A percentile compares a stretch with the other conserved stretches of the same genome.
Evolutionary conservation across 495 filamentous ascomycete species (phyloP).

Genomic region (Annulohypoxylon maeteangense): DNA sequence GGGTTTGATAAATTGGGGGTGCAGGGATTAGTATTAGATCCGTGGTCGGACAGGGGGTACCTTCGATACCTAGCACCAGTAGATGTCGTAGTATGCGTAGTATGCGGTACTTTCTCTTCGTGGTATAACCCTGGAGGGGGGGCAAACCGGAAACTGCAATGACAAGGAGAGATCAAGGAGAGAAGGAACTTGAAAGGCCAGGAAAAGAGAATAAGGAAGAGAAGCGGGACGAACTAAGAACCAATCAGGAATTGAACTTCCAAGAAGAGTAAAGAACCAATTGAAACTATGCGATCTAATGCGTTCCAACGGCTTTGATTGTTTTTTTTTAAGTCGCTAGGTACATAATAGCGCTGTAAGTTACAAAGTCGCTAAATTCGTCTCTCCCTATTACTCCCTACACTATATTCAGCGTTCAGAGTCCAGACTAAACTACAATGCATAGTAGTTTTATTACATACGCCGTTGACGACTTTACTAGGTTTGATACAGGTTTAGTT

Average conservation of each 20-base stretch:
- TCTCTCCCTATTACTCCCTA: too few relatives aligned
- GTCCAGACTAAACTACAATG: neutral
- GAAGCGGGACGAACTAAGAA: slow-evolving; percentile 7
- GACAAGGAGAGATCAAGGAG: slow-evolving; percentile 26
- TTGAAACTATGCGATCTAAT: slow-evolving; percentile 12
- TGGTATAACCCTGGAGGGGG: slow-evolving; percentile 1
- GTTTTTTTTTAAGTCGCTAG: slow-evolving; percentile 18
- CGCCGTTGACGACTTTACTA: slow-evolving; percentile 27
- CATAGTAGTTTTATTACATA: neutral
- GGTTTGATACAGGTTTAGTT: slow-evolving; percentile 19
- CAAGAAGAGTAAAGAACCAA: slow-evolving; percentile 29
- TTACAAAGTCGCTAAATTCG: neutral
- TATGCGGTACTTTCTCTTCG: slow-evolving; percentile 16
- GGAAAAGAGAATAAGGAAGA: slow-evolving; percentile 25
- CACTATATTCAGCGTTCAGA: slow-evolving; percentile 6
- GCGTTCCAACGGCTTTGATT: slow-evolving; percentile 30
- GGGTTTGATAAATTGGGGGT: slow-evolving; percentile 40
- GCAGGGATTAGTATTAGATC: slow-evolving; percentile 43
- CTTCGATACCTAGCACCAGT: slow-evolving; percentile 20
- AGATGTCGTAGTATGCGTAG: neutral
- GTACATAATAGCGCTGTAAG: neutral
- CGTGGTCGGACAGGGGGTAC: slow-evolving; percentile 34
- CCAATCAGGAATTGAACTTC: slow-evolving; percentile 27
- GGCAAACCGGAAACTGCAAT: slow-evolving; percentile 36
- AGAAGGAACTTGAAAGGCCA: slow-evolving; percentile 10